Evolutionary conservation across 2,329 filamentous ascomycete genomes (phyloP).

Genomic region (Aureobasidium sp.): DNA sequence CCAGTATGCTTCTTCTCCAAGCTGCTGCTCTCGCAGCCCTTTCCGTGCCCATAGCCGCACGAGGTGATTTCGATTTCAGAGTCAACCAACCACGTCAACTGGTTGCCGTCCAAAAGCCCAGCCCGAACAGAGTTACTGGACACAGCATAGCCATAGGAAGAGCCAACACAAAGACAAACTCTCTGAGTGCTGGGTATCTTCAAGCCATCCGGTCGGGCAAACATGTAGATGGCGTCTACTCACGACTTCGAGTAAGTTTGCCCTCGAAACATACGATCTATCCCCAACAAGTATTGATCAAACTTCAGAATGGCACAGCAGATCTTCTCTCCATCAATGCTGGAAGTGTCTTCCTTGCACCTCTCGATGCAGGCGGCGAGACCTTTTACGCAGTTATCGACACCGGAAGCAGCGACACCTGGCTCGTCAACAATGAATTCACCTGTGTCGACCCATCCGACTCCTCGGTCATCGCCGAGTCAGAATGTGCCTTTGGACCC

Average conservation of each 20-base stretch:
- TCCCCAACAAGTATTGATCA: not conserved
- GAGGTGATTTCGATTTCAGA: not conserved
- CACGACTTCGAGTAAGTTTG: not conserved
- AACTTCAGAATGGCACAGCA: not conserved
- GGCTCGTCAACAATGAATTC: constrained; percentile 30
- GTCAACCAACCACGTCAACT: not conserved
- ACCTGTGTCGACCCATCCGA: constrained; percentile 24
- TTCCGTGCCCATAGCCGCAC: not conserved
- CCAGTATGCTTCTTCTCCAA: not conserved
- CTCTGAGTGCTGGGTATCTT: not conserved
- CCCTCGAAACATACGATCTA: accelerated
- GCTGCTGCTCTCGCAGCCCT: not conserved
- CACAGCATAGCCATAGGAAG: not conserved
- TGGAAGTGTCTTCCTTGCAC: constrained; percentile 25
- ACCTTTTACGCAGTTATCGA: constrained; percentile 34
- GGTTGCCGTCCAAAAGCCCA: not conserved
- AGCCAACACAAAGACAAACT: not conserved
- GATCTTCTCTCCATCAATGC: constrained; percentile 16
- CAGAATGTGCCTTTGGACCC: constrained; percentile 26
- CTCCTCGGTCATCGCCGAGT: constrained; percentile 9
- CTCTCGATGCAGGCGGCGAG: constrained; percentile 22
- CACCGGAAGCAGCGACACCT: constrained; percentile 42
- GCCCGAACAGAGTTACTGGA: not conserved
- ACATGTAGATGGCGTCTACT: constrained; percentile 8
- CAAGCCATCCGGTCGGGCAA: not conserved